Percentiles rank a stretch among this genome's conserved stretches.
Conservation (phyloP, 139 green algal genomes). For the Trebouxia sp. region DNA sequence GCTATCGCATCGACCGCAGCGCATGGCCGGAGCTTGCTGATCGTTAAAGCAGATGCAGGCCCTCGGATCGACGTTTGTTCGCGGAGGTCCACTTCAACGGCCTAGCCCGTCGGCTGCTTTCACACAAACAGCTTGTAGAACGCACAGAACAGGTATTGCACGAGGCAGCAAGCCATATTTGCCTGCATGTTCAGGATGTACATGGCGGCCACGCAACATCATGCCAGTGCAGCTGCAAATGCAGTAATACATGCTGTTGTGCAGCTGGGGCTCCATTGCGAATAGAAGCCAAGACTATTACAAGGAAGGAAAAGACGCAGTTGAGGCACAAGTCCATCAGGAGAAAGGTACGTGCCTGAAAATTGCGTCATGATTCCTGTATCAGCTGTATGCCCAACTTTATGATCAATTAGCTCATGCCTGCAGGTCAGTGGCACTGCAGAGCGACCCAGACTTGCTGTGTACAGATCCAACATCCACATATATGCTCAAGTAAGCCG, state of each 20-base stretch:
- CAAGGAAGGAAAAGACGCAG: constrained; percentile 43
- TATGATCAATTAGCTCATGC: no score
- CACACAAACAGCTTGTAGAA: not conserved
- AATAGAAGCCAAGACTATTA: not conserved
- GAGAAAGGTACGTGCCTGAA: constrained; percentile 55
- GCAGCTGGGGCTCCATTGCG: not conserved
- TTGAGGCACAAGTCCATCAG: constrained; percentile 68
- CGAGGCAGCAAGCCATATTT: no score
- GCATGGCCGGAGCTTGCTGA: not conserved
- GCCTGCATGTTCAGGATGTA: not conserved
- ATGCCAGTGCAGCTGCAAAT: not conserved
- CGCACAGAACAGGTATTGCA: not conserved
- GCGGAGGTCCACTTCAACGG: not conserved
- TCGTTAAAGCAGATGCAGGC: not conserved
- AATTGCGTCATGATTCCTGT: not conserved
- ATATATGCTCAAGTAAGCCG: constrained; percentile 91
- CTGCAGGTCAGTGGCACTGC: constrained; percentile 83
- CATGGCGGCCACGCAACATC: not conserved
- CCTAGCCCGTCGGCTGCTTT: constrained; percentile 13
- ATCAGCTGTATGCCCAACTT: not conserved
- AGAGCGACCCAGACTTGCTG: constrained; percentile 89
- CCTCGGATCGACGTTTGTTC: not conserved
- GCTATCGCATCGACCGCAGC: no score
- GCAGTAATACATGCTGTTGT: not conserved
- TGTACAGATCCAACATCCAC: constrained; percentile 96